Percentiles rank a stretch among this genome's conserved stretches.
phyloP scores from a whole-genome alignment of 176 grass and related monocot genomes.

The Alopecurus myosuroides region DNA sequence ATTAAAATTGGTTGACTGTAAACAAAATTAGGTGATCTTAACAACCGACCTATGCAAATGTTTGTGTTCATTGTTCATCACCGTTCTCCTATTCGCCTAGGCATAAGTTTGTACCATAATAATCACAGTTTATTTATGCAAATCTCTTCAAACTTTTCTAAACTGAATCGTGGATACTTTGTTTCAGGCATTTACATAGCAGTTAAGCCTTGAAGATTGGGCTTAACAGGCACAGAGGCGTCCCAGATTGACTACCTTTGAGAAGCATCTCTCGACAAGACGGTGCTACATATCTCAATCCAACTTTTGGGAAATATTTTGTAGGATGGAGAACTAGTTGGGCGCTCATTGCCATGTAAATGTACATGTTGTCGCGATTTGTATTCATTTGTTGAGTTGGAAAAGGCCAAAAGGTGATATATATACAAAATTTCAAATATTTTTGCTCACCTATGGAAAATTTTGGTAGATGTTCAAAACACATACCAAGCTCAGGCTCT shows the following conservation, averaged over 20 bases:
- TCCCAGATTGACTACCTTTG: slow-evolving; percentile 7
- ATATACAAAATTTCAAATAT: neutral
- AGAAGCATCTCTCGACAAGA: slow-evolving; percentile 2
- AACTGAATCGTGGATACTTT: neutral
- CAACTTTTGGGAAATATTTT: slow-evolving; percentile 9
- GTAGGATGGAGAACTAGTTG: slow-evolving; percentile 29
- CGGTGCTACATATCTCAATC: neutral
- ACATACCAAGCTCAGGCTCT: neutral
- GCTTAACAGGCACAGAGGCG: slow-evolving; percentile 14
- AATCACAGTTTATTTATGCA: neutral
- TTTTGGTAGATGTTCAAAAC: neutral
- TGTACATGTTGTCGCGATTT: slow-evolving; percentile 18
- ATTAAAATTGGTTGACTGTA: neutral
- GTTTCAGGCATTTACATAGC: slow-evolving; percentile 47
- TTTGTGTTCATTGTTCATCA: neutral
- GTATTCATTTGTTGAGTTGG: slow-evolving; percentile 32
- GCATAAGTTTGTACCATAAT: neutral
- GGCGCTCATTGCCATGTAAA: slow-evolving; percentile 15
- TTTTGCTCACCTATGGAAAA: neutral
- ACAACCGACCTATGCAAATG: neutral
- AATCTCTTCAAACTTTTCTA: neutral
- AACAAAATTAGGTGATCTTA: neutral
- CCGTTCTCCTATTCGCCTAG: neutral
- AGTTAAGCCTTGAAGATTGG: slow-evolving; percentile 33
- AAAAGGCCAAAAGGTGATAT: slow-evolving; percentile 29